Evolutionary conservation across 148 eudicot genomes (phyloP).

Genomic region (Talinum fruticosum): DNA sequence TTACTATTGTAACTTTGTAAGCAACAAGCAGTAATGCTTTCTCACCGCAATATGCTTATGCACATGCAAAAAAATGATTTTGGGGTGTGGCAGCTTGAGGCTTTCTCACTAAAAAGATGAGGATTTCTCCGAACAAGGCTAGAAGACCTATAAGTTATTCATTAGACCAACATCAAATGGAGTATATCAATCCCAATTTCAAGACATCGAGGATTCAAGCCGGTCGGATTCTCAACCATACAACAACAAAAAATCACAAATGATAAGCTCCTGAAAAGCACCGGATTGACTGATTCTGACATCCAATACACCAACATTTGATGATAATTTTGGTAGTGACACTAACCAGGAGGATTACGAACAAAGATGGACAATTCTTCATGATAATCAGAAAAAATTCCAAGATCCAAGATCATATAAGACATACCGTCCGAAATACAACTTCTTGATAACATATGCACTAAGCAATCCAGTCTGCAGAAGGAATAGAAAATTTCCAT

Average conservation of each 20-base stretch:
- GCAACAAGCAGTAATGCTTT: neutral
- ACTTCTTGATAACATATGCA: conserved; percentile 62
- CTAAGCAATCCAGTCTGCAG: conserved; percentile 78
- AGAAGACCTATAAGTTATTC: no score
- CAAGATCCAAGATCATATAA: neutral
- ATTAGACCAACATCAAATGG: no score
- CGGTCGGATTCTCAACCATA: no score
- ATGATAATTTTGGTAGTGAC: neutral
- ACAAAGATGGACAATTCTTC: neutral
- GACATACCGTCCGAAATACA: conserved; percentile 70
- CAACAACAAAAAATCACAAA: neutral
- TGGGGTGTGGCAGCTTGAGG: no score
- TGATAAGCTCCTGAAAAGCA: neutral
- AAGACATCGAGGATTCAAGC: no score
- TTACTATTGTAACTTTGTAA: neutral
- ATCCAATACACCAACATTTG: neutral
- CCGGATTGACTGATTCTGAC: neutral
- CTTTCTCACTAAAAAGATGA: no score
- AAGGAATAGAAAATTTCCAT: conserved; percentile 7
- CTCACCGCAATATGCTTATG: no score
- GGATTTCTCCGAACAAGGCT: no score
- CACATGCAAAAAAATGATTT: no score
- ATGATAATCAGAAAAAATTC: neutral
- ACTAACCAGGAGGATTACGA: neutral
- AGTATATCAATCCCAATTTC: no score